Percentiles rank a stretch among this genome's conserved stretches.
Conservation (phyloP, 2,329 filamentous ascomycete genomes). For the Curvularia eragrostidis region DNA sequence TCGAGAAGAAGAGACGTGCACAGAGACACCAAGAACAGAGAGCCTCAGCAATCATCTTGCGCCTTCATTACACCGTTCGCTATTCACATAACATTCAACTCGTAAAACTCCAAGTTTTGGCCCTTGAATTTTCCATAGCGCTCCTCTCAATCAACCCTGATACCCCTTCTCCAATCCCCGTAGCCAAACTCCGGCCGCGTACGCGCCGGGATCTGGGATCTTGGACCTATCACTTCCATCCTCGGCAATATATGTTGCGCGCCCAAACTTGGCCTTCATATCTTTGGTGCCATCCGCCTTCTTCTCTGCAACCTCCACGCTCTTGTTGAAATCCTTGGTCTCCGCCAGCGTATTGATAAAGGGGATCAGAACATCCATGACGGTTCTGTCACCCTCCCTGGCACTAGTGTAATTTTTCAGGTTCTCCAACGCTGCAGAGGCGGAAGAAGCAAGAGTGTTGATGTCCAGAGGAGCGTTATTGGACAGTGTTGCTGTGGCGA, state of each 20-base stretch:
- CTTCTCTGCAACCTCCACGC: conserved; percentile 74
- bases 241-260: conserved; percentile 82
- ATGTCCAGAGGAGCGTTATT: conserved; percentile 41
- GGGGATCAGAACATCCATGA: conserved; percentile 88
- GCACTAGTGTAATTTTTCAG: conserved; percentile 79
- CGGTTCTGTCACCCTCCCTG: conserved; percentile 82
- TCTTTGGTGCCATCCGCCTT: conserved; percentile 84
- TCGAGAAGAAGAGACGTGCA: no score
- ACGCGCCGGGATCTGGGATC: conserved; percentile 72
- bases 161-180: conserved; percentile 59
- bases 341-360: conserved; percentile 75
- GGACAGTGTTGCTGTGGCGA: conserved; percentile 42
- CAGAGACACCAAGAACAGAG: neutral
- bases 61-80: neutral
- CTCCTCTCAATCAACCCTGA: neutral
- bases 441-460: conserved; percentile 49
- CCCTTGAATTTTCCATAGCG: no score
- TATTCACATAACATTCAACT: neutral
- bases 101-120: neutral
- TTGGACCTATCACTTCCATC: conserved; percentile 58
- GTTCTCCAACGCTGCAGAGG: conserved; percentile 53
- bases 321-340: conserved; percentile 70
- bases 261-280: conserved; percentile 87
- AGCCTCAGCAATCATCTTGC: neutral
- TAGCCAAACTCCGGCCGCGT: conserved; percentile 83